Conservation (phyloP, 2,329 filamentous ascomycete genomes). For the Ophiostoma angusticollis region DNA sequence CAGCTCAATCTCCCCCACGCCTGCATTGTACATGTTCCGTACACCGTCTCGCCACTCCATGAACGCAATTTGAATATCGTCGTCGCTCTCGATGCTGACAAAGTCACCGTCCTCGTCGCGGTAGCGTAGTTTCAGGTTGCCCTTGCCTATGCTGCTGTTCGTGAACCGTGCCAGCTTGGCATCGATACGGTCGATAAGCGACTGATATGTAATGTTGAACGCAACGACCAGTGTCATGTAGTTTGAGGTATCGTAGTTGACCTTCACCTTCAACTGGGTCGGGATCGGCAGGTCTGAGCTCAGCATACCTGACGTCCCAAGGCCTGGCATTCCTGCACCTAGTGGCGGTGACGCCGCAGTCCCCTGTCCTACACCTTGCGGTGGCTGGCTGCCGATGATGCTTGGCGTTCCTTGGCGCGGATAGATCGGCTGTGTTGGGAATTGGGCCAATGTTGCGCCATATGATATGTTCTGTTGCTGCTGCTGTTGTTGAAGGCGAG, state of each 20-base stretch:
- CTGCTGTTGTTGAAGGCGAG: constrained; percentile 36
- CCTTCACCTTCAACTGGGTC: constrained; percentile 87
- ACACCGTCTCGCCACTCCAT: constrained; percentile 77
- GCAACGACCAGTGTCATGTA: constrained; percentile 93
- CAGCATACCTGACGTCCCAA: constrained; percentile 18
- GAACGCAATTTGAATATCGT: constrained; percentile 92
- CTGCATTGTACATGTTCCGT: constrained; percentile 44
- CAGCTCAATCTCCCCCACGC: constrained; percentile 80
- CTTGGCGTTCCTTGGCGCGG: constrained; percentile 33
- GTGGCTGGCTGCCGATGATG: constrained; percentile 15
- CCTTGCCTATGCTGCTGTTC: constrained; percentile 67
- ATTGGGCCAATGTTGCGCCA: constrained; percentile 41
- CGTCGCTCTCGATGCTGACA: constrained; percentile 86
- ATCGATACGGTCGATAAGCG: constrained; percentile 88
- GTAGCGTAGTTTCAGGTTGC: constrained; percentile 78
- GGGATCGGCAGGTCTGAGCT: constrained; percentile 36
- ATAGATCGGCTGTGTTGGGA: constrained; percentile 42
- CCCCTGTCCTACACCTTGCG: constrained; percentile 20
- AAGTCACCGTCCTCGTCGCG: constrained; percentile 85
- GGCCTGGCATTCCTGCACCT: constrained; percentile 25
- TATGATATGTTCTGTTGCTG: constrained; percentile 29
- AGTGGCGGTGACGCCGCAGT: constrained; percentile 21
- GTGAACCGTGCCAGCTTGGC: constrained; percentile 85
- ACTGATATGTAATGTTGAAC: constrained; percentile 89
- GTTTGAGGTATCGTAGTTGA: constrained; percentile 74